phyloP scores from a whole-genome alignment of 139 green algal genomes.

The Klebsormidium nitens region DNA sequence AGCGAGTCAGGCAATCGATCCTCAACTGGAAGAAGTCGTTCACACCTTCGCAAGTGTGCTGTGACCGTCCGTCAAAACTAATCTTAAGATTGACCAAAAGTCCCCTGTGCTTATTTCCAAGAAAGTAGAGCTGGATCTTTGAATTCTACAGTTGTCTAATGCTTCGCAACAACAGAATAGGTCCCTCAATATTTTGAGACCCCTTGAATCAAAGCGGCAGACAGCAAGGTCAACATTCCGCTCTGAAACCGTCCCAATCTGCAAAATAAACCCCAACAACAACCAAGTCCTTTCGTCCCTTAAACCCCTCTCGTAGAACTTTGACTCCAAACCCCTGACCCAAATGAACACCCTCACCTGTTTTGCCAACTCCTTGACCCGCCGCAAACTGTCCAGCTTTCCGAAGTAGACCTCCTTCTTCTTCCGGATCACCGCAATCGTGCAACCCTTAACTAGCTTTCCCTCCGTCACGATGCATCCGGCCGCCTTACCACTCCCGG shows the following conservation, averaged over 20 bases:
- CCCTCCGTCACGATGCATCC: constrained; percentile 74
- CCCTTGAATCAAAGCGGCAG: background rate
- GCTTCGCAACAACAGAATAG: background rate
- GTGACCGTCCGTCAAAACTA: background rate
- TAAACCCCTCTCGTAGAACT: too few relatives aligned
- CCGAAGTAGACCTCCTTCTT: constrained; percentile 63
- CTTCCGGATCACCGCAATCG: constrained; percentile 44
- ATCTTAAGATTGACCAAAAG: background rate
- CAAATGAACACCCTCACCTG: constrained; percentile 56
- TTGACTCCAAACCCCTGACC: background rate
- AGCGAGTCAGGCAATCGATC: too few relatives aligned
- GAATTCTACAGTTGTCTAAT: background rate
- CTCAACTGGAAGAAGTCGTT: too few relatives aligned
- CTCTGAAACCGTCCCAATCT: too few relatives aligned
- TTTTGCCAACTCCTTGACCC: constrained; percentile 89
- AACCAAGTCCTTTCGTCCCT: too few relatives aligned
- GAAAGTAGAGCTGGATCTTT: background rate
- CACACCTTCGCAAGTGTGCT: background rate
- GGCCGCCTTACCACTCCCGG: constrained; percentile 66
- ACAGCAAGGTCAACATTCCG: background rate
- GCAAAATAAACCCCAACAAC: too few relatives aligned
- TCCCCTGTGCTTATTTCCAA: background rate
- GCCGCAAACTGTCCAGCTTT: constrained; percentile 64
- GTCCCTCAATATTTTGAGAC: background rate
- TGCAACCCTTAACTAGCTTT: constrained; percentile 48